Evolutionary conservation across 257 asterid species (phyloP).

Genomic region (Ilex aquifolium): DNA sequence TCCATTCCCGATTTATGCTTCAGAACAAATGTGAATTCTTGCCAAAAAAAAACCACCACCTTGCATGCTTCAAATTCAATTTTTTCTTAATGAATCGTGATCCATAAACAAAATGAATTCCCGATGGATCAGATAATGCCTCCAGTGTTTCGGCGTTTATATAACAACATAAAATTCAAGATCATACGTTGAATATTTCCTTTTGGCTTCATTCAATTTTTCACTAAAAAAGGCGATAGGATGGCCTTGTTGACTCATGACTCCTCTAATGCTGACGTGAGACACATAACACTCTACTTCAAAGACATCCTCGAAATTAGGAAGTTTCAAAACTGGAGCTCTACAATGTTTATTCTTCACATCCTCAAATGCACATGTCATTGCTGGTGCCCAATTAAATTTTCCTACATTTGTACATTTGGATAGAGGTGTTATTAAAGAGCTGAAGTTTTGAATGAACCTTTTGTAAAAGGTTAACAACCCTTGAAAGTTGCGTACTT

Average conservation of each 20-base stretch:
- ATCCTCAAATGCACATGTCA: background rate
- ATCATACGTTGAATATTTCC: background rate
- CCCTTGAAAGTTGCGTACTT: background rate
- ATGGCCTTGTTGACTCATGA: background rate
- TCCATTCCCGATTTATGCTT: background rate
- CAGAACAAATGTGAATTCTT: background rate
- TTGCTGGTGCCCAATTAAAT: background rate
- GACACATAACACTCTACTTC: background rate
- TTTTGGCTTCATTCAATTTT: background rate
- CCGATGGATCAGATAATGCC: background rate
- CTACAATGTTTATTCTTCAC: background rate
- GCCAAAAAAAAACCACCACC: background rate
- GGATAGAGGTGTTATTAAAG: too few species aligned
- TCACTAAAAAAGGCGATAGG: background rate
- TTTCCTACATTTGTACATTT: too few species aligned
- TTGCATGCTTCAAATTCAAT: background rate
- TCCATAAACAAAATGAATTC: background rate
- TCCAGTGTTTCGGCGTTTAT: background rate
- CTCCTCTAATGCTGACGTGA: background rate
- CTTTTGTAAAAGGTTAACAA: too few species aligned
- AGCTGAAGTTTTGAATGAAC: too few species aligned
- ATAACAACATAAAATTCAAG: background rate
- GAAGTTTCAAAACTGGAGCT: too few species aligned
- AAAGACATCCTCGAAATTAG: background rate
- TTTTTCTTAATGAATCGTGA: background rate